Conservation (phyloP, 306 rosid genomes). For the Castanea crenata region DNA sequence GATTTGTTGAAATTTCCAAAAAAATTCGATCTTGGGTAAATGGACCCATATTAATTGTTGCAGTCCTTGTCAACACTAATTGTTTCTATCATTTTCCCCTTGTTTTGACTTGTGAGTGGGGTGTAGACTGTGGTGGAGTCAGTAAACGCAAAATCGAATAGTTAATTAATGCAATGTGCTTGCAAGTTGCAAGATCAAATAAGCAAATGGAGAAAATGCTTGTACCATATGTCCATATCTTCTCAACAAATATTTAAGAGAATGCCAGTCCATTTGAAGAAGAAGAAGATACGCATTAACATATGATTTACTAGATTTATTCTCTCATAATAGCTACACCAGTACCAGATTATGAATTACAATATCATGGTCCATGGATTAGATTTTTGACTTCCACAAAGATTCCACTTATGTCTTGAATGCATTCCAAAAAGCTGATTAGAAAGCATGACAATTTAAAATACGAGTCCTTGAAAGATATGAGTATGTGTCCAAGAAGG, state of each 20-base stretch:
- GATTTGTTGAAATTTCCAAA: no score
- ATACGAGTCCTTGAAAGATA: neutral
- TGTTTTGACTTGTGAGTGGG: neutral
- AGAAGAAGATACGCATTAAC: neutral
- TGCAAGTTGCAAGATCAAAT: neutral
- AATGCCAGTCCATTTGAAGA: neutral
- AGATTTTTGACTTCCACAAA: neutral
- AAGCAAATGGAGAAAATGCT: neutral
- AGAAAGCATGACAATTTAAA: neutral
- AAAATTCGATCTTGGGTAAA: neutral
- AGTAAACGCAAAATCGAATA: neutral
- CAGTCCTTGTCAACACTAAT: neutral
- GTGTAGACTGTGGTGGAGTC: neutral
- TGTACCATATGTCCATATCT: neutral
- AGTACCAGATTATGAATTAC: neutral
- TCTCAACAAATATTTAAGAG: neutral
- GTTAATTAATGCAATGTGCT: neutral
- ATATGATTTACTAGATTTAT: neutral
- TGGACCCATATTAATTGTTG: neutral
- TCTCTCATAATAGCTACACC: neutral
- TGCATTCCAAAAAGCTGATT: neutral
- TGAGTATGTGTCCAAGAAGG: neutral
- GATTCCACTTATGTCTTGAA: neutral
- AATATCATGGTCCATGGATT: neutral
- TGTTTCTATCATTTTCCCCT: neutral